Conservation (phyloP, 306 rosid species). For the Ochetophila trinervis region DNA sequence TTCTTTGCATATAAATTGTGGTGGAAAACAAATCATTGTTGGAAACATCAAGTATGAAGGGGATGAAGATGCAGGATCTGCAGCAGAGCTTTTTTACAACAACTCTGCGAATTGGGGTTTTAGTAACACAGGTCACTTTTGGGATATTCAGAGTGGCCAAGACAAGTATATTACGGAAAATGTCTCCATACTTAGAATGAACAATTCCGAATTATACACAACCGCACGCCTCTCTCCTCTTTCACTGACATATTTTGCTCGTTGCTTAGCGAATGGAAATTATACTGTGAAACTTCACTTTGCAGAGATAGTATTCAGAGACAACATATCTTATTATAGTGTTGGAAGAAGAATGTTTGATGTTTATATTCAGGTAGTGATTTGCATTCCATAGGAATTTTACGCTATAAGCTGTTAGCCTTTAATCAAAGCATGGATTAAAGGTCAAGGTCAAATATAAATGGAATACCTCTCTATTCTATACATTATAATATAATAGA, state of each 20-base stretch:
- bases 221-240: constrained; percentile 50
- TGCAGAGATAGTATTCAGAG: constrained; percentile 49
- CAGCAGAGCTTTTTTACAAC: constrained; percentile 35
- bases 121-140: constrained; percentile 51
- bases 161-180: constrained; percentile 25
- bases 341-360: constrained; percentile 61
- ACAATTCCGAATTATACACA: constrained; percentile 36
- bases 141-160: constrained; percentile 32
- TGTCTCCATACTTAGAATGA: constrained; percentile 23
- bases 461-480: too few relatives aligned
- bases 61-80: constrained; percentile 43
- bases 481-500: too few relatives aligned
- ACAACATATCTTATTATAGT: constrained; percentile 43
- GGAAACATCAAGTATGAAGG: constrained; percentile 36
- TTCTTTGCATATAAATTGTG: constrained; percentile 53
- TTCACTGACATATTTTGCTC: constrained; percentile 55
- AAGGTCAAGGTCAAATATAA: too few relatives aligned
- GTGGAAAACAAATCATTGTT: constrained; percentile 41
- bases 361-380: constrained; percentile 55
- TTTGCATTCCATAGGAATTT: neutral
- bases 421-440: too few relatives aligned
- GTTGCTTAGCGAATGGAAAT: constrained; percentile 62
- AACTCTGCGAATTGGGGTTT: constrained; percentile 38
- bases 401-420: too few relatives aligned
- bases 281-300: constrained; percentile 55